These are phyloP conservation scores for Candida parachauliodes DNA, from an alignment of 805 yeast genomes.

Conservation along the genomic window DNA sequence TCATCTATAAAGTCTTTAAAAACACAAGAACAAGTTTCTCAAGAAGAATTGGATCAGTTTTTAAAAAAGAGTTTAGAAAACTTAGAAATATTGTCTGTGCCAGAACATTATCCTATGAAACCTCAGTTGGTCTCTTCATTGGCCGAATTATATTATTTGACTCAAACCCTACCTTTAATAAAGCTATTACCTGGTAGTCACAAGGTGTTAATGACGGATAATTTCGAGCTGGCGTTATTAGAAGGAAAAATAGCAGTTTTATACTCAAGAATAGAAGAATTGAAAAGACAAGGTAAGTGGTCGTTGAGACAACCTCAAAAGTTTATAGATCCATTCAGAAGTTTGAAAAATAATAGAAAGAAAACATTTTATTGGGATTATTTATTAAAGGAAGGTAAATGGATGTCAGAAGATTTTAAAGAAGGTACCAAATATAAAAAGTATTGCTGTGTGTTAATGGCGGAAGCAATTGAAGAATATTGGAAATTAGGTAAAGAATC, in stretches of 20 bases:
- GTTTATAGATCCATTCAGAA: constrained; percentile 61
- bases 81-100: constrained; percentile 36
- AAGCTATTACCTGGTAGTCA: constrained; percentile 81
- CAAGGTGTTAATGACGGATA: constrained; percentile 79
- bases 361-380: constrained; percentile 67
- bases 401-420: constrained; percentile 77
- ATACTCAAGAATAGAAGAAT: constrained; percentile 86
- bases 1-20: constrained; percentile 13
- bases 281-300: constrained; percentile 86
- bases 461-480: constrained; percentile 72
- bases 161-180: constrained; percentile 83
- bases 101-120: constrained; percentile 40
- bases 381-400: constrained; percentile 70
- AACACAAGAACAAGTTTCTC: constrained; percentile 10
- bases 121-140: constrained; percentile 51
- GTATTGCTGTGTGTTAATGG: constrained; percentile 65
- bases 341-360: constrained; percentile 17
- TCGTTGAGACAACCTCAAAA: constrained; percentile 79
- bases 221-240: constrained; percentile 76
- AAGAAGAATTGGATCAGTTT: constrained; percentile 16
- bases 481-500: constrained; percentile 67
- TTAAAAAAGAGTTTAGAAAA: constrained; percentile 24
- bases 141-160: constrained; percentile 80
- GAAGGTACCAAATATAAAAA: constrained; percentile 68
- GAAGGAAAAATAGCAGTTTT: constrained; percentile 91